Percentiles rank a stretch among this genome's conserved stretches.
These are phyloP conservation scores for Scheffersomyces titani DNA, from an alignment of 1,139 yeast genomes.

Conservation along the genomic window DNA sequence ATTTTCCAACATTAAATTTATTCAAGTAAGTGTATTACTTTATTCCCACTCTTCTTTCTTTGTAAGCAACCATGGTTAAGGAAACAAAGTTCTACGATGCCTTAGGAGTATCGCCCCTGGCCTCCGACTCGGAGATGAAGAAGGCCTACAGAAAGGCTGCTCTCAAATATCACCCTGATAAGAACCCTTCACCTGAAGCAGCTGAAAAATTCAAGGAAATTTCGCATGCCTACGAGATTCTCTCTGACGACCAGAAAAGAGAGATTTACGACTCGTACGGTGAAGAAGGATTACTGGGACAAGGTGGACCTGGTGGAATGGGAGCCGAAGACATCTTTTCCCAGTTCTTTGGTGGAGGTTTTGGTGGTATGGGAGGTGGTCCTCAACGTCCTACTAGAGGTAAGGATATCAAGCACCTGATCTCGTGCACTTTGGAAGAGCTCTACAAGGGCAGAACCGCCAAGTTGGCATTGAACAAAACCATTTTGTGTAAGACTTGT, in stretches of 20 bases:
- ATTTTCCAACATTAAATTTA: background rate
- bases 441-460: slow-evolving; percentile 93
- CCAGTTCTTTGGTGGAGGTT: slow-evolving; percentile 85
- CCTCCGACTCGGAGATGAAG: slow-evolving; percentile 82
- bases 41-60: background rate
- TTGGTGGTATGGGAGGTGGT: slow-evolving; percentile 57
- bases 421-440: slow-evolving; percentile 87
- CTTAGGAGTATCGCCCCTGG: slow-evolving; percentile 78
- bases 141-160: slow-evolving; percentile 96
- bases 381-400: slow-evolving; percentile 88
- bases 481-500: slow-evolving; percentile 83
- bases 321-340: slow-evolving; percentile 87
- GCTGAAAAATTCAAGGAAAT: slow-evolving; percentile 95
- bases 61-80: slow-evolving; percentile 62
- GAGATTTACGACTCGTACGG: slow-evolving; percentile 88
- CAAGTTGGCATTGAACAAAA: slow-evolving; percentile 90
- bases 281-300: slow-evolving; percentile 83
- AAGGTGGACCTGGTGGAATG: slow-evolving; percentile 70
- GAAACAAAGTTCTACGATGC: slow-evolving; percentile 87
- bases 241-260: slow-evolving; percentile 87
- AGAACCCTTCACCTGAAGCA: slow-evolving; percentile 77
- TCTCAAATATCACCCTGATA: slow-evolving; percentile 93
- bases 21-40: background rate
- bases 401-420: slow-evolving; percentile 87
- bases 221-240: slow-evolving; percentile 85